These are phyloP conservation scores for Stellera chamaejasme DNA, from an alignment of 345 rosid genomes.

Conservation along the genomic window DNA sequence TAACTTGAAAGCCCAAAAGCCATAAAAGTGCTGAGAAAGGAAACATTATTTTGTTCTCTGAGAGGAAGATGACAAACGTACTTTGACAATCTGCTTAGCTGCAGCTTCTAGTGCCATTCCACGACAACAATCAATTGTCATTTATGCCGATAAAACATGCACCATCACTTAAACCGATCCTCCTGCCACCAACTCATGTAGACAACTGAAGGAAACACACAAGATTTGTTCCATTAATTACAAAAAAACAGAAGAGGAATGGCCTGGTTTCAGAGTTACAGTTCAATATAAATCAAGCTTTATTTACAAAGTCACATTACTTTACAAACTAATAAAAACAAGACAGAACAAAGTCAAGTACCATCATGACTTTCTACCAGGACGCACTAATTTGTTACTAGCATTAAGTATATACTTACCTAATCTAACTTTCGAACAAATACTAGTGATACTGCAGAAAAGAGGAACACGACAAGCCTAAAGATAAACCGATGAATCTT, in stretches of 20 bases:
- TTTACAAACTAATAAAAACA: no score
- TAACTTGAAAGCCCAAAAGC: neutral
- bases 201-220: conserved; percentile 60
- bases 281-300: no score
- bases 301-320: no score
- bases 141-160: conserved; percentile 82
- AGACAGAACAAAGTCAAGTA: no score
- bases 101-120: conserved; percentile 88
- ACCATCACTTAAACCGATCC: conserved; percentile 91
- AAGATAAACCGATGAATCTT: no score
- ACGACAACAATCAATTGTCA: conserved; percentile 80
- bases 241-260: neutral
- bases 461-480: no score
- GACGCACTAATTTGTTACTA: no score
- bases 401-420: no score
- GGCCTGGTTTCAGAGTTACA: neutral
- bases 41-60: neutral
- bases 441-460: no score
- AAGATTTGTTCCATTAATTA: conserved; percentile 1
- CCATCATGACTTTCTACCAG: no score
- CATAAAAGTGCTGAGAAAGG: neutral
- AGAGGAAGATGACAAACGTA: conserved; percentile 18
- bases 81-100: conserved; percentile 89
- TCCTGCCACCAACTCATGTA: conserved; percentile 69
- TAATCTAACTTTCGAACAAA: no score